These are phyloP conservation scores for Paramecium biaurelia DNA, from an alignment of 73 alveolate genomes.

Conservation along the genomic window DNA sequence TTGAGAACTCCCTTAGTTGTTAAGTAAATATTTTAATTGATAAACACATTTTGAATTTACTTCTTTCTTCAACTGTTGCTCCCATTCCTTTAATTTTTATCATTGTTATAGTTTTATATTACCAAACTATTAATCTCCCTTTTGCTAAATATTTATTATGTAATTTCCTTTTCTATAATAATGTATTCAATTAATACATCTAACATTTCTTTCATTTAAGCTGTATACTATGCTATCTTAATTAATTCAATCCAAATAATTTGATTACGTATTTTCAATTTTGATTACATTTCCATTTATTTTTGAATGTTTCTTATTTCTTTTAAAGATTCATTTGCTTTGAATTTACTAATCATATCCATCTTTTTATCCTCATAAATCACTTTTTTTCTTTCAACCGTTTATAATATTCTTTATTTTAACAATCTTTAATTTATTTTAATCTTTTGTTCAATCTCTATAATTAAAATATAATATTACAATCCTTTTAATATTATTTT, in stretches of 20 bases:
- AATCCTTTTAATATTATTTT: background rate
- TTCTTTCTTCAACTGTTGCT: slow-evolving; percentile 23
- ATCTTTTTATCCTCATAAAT: background rate
- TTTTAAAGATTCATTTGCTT: slow-evolving; percentile 33
- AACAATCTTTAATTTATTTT: background rate
- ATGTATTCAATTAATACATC: background rate
- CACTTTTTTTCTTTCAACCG: background rate
- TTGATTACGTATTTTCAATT: background rate
- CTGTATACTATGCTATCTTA: background rate
- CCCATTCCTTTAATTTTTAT: slow-evolving; percentile 40
- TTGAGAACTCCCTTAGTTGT: background rate
- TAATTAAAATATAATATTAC: background rate
- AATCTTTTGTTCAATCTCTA: background rate
- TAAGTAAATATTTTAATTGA: background rate
- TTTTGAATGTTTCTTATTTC: background rate
- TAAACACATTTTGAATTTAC: background rate
- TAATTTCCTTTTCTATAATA: background rate
- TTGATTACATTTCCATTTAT: background rate
- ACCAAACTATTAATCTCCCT: slow-evolving; percentile 28
- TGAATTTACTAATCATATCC: background rate
- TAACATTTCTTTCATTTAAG: background rate
- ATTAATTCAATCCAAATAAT: background rate
- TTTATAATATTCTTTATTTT: background rate
- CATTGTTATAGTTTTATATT: background rate
- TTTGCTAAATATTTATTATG: slow-evolving; percentile 18